phyloP scores from a whole-genome alignment of 164 flowering plant species.

The Warburgia ugandensis region DNA sequence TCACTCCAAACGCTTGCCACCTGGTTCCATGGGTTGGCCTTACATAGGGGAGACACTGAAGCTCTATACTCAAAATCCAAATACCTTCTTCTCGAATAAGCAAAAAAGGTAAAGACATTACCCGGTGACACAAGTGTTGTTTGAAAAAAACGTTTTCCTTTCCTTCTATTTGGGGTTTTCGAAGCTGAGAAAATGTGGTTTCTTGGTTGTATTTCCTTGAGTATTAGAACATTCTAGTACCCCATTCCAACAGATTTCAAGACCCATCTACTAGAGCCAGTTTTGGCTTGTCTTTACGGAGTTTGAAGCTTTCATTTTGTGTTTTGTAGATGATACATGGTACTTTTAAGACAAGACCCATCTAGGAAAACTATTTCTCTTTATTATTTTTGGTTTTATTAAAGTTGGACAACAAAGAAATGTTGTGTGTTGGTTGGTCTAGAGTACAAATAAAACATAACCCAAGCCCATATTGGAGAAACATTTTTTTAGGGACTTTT shows the following conservation, averaged over 20 bases:
- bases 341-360: background rate
- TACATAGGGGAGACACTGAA: conserved; percentile 77
- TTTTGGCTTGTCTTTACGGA: background rate
- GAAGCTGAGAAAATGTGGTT: background rate
- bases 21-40: conserved; percentile 96
- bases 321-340: background rate
- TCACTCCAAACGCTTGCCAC: conserved; percentile 41
- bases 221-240: background rate
- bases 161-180: background rate
- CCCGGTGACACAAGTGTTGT: background rate
- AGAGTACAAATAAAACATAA: no score
- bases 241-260: no score
- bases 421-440: background rate
- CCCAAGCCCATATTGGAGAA: no score
- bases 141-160: background rate
- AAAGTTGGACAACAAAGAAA: background rate
- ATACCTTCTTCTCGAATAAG: conserved; percentile 57
- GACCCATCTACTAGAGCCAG: no score
- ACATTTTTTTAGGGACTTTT: no score
- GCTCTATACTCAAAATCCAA: conserved; percentile 69
- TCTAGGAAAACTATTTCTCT: background rate
- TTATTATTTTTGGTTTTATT: background rate
- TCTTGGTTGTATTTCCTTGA: background rate
- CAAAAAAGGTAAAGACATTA: conserved; percentile 39
- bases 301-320: background rate